Percentiles rank a stretch among this genome's conserved stretches.
Conservation (phyloP, 371 early-diverging fungal genomes). For the Syncephalastrum racemosum region DNA sequence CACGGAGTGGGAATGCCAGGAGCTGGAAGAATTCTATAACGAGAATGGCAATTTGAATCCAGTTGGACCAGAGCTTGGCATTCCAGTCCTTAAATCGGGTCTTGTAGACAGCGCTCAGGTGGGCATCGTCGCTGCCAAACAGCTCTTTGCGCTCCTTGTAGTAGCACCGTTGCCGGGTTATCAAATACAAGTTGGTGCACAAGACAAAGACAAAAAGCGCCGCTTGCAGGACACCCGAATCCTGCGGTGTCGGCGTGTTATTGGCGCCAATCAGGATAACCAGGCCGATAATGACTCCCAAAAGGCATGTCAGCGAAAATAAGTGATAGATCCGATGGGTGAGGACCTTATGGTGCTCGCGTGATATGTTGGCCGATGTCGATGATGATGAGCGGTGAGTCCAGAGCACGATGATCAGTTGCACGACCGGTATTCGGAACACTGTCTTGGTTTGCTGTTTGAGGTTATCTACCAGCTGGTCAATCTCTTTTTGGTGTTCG, state of each 20-base stretch:
- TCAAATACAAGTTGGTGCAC: constrained; percentile 52
- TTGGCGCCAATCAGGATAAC: constrained; percentile 34
- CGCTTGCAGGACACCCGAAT: constrained; percentile 35
- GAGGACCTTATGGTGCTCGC: constrained; percentile 43
- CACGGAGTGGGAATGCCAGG: constrained; percentile 56
- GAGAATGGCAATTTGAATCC: constrained; percentile 56
- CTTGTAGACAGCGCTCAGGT: constrained; percentile 42
- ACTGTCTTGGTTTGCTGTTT: constrained; percentile 34
- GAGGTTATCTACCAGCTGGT: constrained; percentile 45
- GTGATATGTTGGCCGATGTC: constrained; percentile 15
- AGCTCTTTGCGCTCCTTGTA: constrained; percentile 42
- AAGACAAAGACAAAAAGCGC: constrained; percentile 54
- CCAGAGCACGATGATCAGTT: constrained; percentile 29
- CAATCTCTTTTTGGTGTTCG: constrained; percentile 47
- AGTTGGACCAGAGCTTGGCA: constrained; percentile 49
- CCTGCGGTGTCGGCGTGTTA: constrained; percentile 8
- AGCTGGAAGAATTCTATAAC: constrained; percentile 62
- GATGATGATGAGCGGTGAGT: constrained; percentile 12
- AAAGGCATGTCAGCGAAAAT: constrained; percentile 33
- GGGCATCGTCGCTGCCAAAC: constrained; percentile 42
- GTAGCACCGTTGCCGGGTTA: constrained; percentile 55
- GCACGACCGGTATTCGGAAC: constrained; percentile 39
- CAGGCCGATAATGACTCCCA: constrained; percentile 28
- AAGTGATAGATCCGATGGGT: constrained; percentile 36
- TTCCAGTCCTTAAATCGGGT: constrained; percentile 44